Conservation (phyloP, 208 protist genomes). For the Crithidia acanthocephali region DNA sequence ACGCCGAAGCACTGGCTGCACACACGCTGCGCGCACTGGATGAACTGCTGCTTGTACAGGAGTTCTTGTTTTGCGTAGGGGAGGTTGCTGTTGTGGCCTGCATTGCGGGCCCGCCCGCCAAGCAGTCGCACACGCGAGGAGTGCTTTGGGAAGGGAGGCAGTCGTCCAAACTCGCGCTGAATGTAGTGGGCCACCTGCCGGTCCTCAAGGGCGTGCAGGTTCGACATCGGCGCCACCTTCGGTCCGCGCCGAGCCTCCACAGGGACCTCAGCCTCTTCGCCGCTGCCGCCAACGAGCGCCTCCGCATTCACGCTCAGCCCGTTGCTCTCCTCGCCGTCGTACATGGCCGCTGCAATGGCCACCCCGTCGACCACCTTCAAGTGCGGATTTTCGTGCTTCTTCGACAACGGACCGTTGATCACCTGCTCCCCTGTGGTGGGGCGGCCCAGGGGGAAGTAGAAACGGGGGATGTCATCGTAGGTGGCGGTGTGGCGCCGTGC, state of each 20-base stretch:
- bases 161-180: constrained; percentile 70
- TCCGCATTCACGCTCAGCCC: constrained; percentile 17
- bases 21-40: constrained; percentile 70
- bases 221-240: constrained; percentile 50
- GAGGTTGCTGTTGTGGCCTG: constrained; percentile 21
- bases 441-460: constrained; percentile 81
- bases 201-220: constrained; percentile 67
- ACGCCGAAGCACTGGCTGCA: constrained; percentile 84
- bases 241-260: constrained; percentile 12
- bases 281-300: constrained; percentile 7
- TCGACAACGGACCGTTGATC: constrained; percentile 51
- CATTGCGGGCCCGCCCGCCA: constrained; percentile 34
- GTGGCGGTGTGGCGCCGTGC: constrained; percentile 27
- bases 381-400: constrained; percentile 73
- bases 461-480: constrained; percentile 83
- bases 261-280: constrained; percentile 17
- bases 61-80: constrained; percentile 61
- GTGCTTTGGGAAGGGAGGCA: constrained; percentile 50
- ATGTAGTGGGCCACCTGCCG: constrained; percentile 61
- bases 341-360: constrained; percentile 42
- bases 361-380: constrained; percentile 66
- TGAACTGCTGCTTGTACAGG: constrained; percentile 62
- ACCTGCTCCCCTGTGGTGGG: constrained; percentile 43
- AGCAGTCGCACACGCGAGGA: constrained; percentile 47
- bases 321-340: constrained; percentile 34